Evolutionary conservation across 192 early-diverging fungal species (phyloP), one percentile per base, ranked within the genome.

Genomic region (Umbelopsis isabellina): DNA sequence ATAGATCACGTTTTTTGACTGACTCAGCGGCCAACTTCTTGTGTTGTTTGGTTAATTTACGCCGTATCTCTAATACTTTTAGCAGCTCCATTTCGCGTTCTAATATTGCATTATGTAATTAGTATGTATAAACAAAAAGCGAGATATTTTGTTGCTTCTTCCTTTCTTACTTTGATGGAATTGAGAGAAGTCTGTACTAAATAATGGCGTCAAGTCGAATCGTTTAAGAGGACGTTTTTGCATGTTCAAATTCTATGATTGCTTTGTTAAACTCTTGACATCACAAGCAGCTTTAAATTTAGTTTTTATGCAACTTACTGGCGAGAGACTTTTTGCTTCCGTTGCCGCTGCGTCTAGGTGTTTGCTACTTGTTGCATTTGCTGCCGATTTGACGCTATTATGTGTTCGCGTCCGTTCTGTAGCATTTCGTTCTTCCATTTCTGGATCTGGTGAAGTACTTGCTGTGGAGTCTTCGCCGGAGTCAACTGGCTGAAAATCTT

Each of bases 151-250:
- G 10, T 41, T 5, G 6, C 37, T 10, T 41, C 6, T 49, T 48
- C 46, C 2, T 49, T 49, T 20, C 55, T 35, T 61, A 61, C 55
- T 25, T 35, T 61, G 55, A 7, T 61, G 55, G 13, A 61, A 61
- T 35, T 61, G 27, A 30, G 55, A 61, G 16, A 61, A 61, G 5
- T 61, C 55, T 13, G 30, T 4, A 12, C 55, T 61, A 30, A 61
- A 61, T 6, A 61, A n/a, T 4, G 55, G 55, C 18, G 30, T 12
- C 21, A 35, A 16, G 18, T 61, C 55, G 30, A 61, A 61, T 7
- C 55, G 55, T 10, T 61, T 61, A 2, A 61, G 25, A 5, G 55
- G 55, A 12, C 55, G 25, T 25, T 41, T 41, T 41, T 41, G 37
- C 1, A 41, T 41, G 6, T 41, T 41, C 37, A 41, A 41, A 41